Evolutionary conservation across 2,329 filamentous ascomycete genomes (phyloP), one percentile per base, ranked within the genome.

Genomic region (Neofusicoccum sp.): DNA sequence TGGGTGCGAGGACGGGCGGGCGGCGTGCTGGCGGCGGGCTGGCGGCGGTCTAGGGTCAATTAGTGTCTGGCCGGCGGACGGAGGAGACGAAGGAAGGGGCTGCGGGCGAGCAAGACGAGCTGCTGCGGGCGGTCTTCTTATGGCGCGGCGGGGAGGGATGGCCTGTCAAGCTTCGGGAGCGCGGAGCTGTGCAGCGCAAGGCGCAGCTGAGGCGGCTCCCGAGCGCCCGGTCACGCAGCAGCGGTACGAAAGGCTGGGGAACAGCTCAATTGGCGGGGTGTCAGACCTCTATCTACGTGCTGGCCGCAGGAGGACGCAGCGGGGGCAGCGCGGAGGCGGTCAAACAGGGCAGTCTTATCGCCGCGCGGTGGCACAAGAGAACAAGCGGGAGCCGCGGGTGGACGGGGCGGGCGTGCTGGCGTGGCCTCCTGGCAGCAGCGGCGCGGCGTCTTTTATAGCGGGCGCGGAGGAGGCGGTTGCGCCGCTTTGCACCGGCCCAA

Each of bases 211-310:
- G 44, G 44, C 44, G 44, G 12, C 26, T 47, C 44, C 44, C 44
- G 44, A n/a, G 44, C 4, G 24, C 44, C 44, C 44, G 44, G 44
- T 26, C 45, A 34, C 28, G 45, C 45, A 33, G 45, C n/a, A 11
- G 49, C 24, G 49, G 3, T n/a, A 40, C 34, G 49, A 30, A 26
- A 51, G 16, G 48, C 28, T 8, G 38, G 4, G n/a, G 31, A 51
- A 30, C 43, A 12, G 45, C 45, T 48, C 45, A 33, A 33, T 24
- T 24, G 45, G 45, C 45, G 45, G 45, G 36, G 51, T 41, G 38
- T 41, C 51, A 56, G 51, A 56, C 51, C 51, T 56, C 51, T 56
- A 56, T 56, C 51, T 56, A 34, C 36, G 51, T 38, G 51, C 51
- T 24, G 51, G 24, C 49, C 49, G 26, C 49, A 14, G 49, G 34